A percentile compares a stretch with the other conserved stretches of the same genome.
Evolutionary conservation across 257 asterid genomes (phyloP).

Genomic region (Ilex aquifolium): DNA sequence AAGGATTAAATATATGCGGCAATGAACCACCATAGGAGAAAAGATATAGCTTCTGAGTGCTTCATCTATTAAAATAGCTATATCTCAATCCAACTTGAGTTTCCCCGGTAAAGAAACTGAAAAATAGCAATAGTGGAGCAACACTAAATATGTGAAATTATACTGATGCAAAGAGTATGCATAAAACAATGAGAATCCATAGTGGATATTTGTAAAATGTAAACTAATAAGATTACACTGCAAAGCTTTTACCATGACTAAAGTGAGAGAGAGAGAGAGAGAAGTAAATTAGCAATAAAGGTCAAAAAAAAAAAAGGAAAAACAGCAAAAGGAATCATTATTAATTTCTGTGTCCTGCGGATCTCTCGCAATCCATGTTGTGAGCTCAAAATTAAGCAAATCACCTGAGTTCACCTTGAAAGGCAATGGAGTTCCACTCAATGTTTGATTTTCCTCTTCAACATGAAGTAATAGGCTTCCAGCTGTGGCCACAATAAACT

Average conservation of each 20-base stretch:
- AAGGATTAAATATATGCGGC: neutral
- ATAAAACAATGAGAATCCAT: too few relatives aligned
- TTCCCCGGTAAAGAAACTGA: too few relatives aligned
- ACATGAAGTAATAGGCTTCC: conserved; percentile 66
- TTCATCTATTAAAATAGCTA: too few relatives aligned
- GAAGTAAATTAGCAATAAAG: too few relatives aligned
- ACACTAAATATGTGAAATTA: too few relatives aligned
- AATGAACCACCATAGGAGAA: neutral
- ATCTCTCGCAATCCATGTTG: neutral
- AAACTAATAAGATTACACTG: neutral
- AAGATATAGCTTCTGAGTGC: neutral
- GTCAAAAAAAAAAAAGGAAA: neutral
- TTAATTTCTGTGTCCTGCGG: neutral
- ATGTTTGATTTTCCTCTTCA: conserved; percentile 47
- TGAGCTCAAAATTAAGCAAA: conserved; percentile 3
- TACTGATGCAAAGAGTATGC: too few relatives aligned
- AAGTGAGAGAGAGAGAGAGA: neutral
- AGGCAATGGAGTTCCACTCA: conserved; percentile 57
- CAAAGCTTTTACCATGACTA: neutral
- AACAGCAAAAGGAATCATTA: too few relatives aligned
- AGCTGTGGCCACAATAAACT: conserved; percentile 50
- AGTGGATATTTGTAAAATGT: too few relatives aligned
- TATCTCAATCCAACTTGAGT: too few relatives aligned
- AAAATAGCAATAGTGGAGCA: too few relatives aligned
- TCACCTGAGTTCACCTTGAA: conserved; percentile 80